Percentiles rank a stretch among this genome's conserved stretches.
phyloP scores from a whole-genome alignment of 2,329 filamentous ascomycete genomes.

The Aspergillus japonicus region DNA sequence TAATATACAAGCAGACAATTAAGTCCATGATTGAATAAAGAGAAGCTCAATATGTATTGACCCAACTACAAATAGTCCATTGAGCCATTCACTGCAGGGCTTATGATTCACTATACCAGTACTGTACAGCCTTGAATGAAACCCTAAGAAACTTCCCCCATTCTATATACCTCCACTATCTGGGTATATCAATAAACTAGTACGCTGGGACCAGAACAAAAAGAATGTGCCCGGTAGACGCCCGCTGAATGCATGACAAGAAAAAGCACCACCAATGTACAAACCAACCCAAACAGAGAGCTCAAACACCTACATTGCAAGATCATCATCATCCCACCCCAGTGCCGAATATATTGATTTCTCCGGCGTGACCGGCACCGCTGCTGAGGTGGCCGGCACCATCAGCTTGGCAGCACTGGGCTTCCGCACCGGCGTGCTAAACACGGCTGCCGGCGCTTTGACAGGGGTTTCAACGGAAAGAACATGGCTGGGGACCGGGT shows the following conservation, averaged over 20 bases:
- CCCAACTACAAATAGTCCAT: too few relatives aligned
- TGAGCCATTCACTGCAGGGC: too few relatives aligned
- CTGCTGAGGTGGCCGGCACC: conserved; percentile 13
- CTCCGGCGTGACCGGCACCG: conserved; percentile 33
- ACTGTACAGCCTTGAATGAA: too few relatives aligned
- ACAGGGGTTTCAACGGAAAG: conserved; percentile 4
- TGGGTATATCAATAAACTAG: too few relatives aligned
- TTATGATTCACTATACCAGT: too few relatives aligned
- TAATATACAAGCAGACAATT: too few relatives aligned
- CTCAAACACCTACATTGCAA: conserved; percentile 14
- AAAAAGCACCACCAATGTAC: conserved; percentile 13
- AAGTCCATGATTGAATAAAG: too few relatives aligned
- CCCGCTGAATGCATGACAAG: not conserved
- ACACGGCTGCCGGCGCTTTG: conserved; percentile 14
- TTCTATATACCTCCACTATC: too few relatives aligned
- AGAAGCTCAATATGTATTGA: too few relatives aligned
- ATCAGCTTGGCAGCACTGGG: conserved; percentile 19
- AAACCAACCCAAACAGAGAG: not conserved
- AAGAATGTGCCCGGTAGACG: not conserved
- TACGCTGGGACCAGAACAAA: not conserved
- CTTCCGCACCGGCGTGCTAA: conserved; percentile 35
- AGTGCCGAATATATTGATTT: conserved; percentile 45
- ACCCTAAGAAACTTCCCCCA: too few relatives aligned
- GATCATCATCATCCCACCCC: conserved; percentile 47
- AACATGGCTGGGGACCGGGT: not conserved